Conservation (phyloP, 257 asterid genomes). For the Pogostemon cablin region DNA sequence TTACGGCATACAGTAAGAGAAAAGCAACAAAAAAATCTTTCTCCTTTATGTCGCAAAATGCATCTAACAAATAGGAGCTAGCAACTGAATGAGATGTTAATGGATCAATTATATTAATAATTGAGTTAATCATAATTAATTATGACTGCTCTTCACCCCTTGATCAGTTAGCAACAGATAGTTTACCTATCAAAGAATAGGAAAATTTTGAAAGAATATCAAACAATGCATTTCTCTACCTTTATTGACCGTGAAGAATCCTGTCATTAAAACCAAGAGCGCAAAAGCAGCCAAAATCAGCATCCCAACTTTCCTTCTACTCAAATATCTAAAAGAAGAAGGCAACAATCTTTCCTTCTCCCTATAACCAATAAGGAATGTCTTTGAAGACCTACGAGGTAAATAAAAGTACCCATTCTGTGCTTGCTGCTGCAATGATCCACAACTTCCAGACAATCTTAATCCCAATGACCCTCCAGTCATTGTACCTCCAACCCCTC, state of each 20-base stretch:
- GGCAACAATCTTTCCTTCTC: slow-evolving; percentile 68
- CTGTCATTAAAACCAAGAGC: slow-evolving; percentile 59
- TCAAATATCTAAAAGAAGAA: slow-evolving; percentile 54
- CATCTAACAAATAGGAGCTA: slow-evolving; percentile 1
- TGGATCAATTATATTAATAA: slow-evolving; percentile 12
- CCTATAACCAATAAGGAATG: slow-evolving; percentile 53
- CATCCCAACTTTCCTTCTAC: slow-evolving; percentile 75
- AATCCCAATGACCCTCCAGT: slow-evolving; percentile 82
- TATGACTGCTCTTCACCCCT: slow-evolving; percentile 19
- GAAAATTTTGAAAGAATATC: slow-evolving; percentile 3
- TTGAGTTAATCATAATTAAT: slow-evolving; percentile 5
- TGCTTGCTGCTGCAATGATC: slow-evolving; percentile 66
- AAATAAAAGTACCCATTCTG: slow-evolving; percentile 63
- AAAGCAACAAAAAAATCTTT: neutral
- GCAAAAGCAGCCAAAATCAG: slow-evolving; percentile 71
- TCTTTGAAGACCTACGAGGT: slow-evolving; percentile 68
- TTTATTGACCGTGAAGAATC: slow-evolving; percentile 62
- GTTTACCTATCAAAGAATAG: slow-evolving; percentile 10
- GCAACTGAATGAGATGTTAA: slow-evolving; percentile 4
- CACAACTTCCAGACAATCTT: slow-evolving; percentile 73
- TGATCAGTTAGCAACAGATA: neutral
- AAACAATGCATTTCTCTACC: slow-evolving; percentile 48
- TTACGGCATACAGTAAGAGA: neutral
- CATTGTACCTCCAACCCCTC: slow-evolving; percentile 77
- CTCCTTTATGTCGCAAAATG: slow-evolving; percentile 16